Base-by-base conservation (phyloP, 148 eudicot genomes). In the Polygonum aviculare region DNA sequence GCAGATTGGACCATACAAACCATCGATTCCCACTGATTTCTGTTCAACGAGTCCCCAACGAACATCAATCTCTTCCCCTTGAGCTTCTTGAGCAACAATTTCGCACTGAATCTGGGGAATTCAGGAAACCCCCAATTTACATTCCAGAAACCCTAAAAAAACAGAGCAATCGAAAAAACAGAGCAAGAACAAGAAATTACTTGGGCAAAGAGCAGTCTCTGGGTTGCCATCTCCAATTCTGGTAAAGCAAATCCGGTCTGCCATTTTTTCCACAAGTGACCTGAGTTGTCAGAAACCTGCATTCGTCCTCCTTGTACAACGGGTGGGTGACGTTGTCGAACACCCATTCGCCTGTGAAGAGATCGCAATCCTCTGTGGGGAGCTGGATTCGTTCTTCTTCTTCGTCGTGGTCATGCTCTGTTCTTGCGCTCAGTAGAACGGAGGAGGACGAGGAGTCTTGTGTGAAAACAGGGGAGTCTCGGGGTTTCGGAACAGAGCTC, bases 21-120 rank as follows among this genome's bases (percentile, higher is more conserved):
- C 98, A 94, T 90, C 9, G 97, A 94, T 50, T 94, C 98, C 98
- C 98, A 94, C 65, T 92, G 97, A 79, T 94, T 94, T 75, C 98
- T 82, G 44, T 92, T 92, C 84, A 94, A 79, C 31, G 98, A 94
- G 52, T 94, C 98, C 33, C 98, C 98, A 69, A 94, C 98, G 82
- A 94, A 94, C 97, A 94, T 90, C 72, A 94, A 84, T 89, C 98
- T 89, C 86, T 95, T 95, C 6, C 85, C 85, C 73, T 96, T 88
- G 33, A 95, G 62, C 80, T 89, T 95, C 89, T 95, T 91, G 1
- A 90, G 86, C 89, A 94, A 77, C 85, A 90, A 80, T 82, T 82
- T 89, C 57, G 96, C 87, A 69, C 82, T 92, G 62, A 92, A 94
- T 86, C 98, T 94, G 33, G 26, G 1, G 41, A 21, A 31, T 51